Evolutionary conservation across 208 protist genomes (phyloP), one percentile per base, ranked within the genome.

Genomic region (Wallacemonas rigidus): DNA sequence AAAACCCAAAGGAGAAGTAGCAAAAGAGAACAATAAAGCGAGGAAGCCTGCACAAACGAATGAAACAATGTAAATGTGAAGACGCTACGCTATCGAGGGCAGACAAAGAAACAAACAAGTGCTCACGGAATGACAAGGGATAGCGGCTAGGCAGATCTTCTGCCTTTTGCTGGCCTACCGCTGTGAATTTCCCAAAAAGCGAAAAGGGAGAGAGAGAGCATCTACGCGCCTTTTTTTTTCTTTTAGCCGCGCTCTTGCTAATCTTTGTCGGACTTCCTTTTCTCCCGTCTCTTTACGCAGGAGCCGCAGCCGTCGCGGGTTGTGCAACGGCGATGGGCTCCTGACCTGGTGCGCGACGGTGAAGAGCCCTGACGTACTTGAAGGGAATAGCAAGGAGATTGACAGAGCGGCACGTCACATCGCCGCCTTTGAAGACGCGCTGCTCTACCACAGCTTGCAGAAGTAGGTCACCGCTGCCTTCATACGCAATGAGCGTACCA

Each of bases 401-500:
- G 35, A 89, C 56, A 8, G 67, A 47, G 41, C 82, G 81, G 71
- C 81, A 51, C 12, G 74, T 88, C 17, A 86, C 50, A 58, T 90
- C 89, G 14, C 86, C 85, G 57, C 93, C 85, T 40, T 83, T 87
- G 76, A 86, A 92, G 36, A 69, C 50, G 26, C 91, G 82, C 77
- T 92, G 79, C 83, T 92, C 88, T 12, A 95, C 75, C 2, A 75
- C 85, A 35, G 65, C 65, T 54, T 83, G 79, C 44, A 95, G 80
- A 26, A 95, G 81, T 45, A 95, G 57, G 60, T 92, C 87, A 2
- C 91, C 91, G 61, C 82, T 85, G 47, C 91, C 91, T 69, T 91
- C 72, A 71, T 85, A 92, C 14, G 88, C 87, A 45, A 93, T 79
- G 47, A 95, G 74, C 2, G 77, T 88, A 43, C 91, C 91, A 1